Percentiles rank a stretch among this genome's conserved stretches.
phyloP scores from a whole-genome alignment of 106 monocot genomes.

The Acorus calamus region DNA sequence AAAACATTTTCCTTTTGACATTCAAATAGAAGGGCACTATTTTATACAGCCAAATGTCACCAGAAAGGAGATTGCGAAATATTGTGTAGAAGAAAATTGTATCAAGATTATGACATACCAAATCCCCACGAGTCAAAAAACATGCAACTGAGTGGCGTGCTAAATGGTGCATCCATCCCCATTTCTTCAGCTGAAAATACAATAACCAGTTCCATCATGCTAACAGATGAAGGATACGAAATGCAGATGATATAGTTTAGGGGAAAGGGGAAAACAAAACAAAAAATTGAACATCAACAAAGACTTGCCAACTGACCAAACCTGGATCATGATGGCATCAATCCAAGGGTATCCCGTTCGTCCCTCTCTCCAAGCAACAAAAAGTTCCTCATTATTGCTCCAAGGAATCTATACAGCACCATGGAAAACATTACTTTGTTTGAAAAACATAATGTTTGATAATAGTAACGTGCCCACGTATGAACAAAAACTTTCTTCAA shows the following conservation, averaged over 20 bases:
- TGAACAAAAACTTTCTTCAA: no score
- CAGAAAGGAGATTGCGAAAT: no score
- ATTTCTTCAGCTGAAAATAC: slow-evolving; percentile 55
- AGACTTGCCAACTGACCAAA: slow-evolving; percentile 3
- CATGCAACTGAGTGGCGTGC: slow-evolving; percentile 90
- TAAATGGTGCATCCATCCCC: slow-evolving; percentile 98
- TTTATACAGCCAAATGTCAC: no score
- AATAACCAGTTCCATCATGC: slow-evolving; percentile 3
- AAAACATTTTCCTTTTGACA: no score
- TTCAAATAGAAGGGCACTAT: no score
- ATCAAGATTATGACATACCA: slow-evolving; percentile 29
- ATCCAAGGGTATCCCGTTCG: slow-evolving; percentile 92
- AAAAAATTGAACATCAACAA: background rate
- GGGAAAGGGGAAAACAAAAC: background rate
- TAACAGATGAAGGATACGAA: no score
- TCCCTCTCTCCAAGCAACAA: slow-evolving; percentile 80
- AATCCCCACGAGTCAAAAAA: slow-evolving; percentile 81
- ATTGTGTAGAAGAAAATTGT: no score
- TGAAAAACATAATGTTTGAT: no score
- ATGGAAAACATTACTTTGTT: no score
- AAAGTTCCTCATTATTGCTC: slow-evolving; percentile 55
- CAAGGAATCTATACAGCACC: slow-evolving; percentile 54
- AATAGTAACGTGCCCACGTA: no score
- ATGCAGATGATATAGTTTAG: no score
- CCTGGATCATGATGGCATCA: slow-evolving; percentile 95